Conservation (phyloP, 169 alveolate species). For the Perkinsus chesapeaki region DNA sequence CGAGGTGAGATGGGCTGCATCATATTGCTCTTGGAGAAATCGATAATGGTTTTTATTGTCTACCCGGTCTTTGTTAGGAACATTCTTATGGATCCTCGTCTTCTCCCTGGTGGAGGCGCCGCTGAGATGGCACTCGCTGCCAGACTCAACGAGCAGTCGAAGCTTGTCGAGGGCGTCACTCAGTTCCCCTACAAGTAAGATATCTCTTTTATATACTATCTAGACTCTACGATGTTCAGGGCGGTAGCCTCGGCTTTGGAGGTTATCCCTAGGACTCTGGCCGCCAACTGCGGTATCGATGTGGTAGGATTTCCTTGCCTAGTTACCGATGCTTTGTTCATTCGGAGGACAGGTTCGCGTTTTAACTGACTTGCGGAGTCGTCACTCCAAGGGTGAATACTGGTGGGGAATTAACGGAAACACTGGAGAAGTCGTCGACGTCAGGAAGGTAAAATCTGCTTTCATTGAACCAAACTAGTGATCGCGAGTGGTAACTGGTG, state of each 20-base stretch:
- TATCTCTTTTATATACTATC: not conserved
- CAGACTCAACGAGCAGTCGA: slow-evolving; percentile 70
- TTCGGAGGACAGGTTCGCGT: slow-evolving; percentile 48
- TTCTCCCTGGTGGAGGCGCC: slow-evolving; percentile 99
- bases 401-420: slow-evolving; percentile 86
- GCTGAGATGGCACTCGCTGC: slow-evolving; percentile 94
- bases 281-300: slow-evolving; percentile 96
- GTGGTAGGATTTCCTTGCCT: slow-evolving; percentile 55
- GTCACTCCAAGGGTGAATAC: slow-evolving; percentile 61
- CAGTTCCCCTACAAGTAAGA: not conserved
- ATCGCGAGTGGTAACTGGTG: slow-evolving; percentile 59
- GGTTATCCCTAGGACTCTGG: slow-evolving; percentile 96
- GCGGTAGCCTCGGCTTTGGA: slow-evolving; percentile 96
- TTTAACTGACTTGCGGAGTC: slow-evolving; percentile 79
- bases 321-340: not conserved
- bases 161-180: not conserved
- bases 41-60: not conserved
- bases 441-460: slow-evolving; percentile 54
- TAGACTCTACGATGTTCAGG: slow-evolving; percentile 47
- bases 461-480: not conserved
- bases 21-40: no score
- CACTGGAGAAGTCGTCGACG: slow-evolving; percentile 79
- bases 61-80: slow-evolving; percentile 59
- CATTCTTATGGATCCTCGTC: slow-evolving; percentile 86
- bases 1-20: slow-evolving; percentile 25